A percentile compares a stretch with the other conserved stretches of the same genome.
phyloP scores from a whole-genome alignment of 1,284 basidiomycete species.

The Neonothopanus nambi region DNA sequence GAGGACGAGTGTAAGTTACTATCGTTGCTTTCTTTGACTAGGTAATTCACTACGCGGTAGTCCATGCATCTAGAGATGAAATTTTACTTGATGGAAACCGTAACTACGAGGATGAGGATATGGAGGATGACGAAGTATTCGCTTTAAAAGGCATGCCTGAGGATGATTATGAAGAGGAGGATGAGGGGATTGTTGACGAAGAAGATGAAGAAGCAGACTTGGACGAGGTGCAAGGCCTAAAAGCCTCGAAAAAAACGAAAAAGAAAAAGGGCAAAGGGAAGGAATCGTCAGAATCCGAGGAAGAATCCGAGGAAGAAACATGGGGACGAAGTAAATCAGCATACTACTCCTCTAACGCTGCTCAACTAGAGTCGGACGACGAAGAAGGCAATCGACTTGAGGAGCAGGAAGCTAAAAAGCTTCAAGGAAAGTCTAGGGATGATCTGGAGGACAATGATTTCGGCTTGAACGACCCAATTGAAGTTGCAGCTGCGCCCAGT shows the following conservation, averaged over 20 bases:
- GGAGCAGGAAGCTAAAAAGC: constrained; percentile 80
- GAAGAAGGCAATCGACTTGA: constrained; percentile 87
- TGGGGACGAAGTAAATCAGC: constrained; percentile 80
- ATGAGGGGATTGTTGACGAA: constrained; percentile 43
- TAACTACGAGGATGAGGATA: constrained; percentile 37
- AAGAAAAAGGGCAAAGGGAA: constrained; percentile 30
- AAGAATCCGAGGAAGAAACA: constrained; percentile 64
- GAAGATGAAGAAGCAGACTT: constrained; percentile 44
- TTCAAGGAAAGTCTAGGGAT: constrained; percentile 79
- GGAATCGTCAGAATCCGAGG: constrained; percentile 40
- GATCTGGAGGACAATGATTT: constrained; percentile 81
- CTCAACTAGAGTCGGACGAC: constrained; percentile 78
- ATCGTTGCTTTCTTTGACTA: background rate
- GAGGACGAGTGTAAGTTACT: constrained; percentile 69
- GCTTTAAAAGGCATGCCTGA: constrained; percentile 55
- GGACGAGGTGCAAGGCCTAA: constrained; percentile 38
- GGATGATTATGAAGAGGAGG: constrained; percentile 51
- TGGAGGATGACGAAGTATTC: constrained; percentile 76
- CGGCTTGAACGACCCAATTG: constrained; percentile 71
- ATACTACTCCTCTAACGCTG: constrained; percentile 86
- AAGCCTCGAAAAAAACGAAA: constrained; percentile 12
- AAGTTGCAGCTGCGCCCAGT: constrained; percentile 36
- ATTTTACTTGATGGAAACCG: constrained; percentile 70
- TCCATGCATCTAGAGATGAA: constrained; percentile 72
- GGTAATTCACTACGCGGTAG: constrained; percentile 34